Conservation (phyloP, 176 grass and related monocot genomes). For the Eremochloa ophiuroides region DNA sequence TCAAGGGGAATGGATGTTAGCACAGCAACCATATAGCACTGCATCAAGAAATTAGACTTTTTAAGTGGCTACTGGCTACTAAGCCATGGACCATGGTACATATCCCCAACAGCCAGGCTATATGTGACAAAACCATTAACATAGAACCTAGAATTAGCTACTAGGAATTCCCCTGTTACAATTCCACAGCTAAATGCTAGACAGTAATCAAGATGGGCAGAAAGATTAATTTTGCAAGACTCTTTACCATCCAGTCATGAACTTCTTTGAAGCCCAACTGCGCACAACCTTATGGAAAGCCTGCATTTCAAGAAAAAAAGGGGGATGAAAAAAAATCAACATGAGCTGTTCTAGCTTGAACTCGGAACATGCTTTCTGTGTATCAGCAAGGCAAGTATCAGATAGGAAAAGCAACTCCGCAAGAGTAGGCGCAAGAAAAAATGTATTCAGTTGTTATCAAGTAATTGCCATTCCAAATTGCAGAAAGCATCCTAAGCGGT, state of each 20-base stretch:
- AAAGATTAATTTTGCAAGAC: background rate
- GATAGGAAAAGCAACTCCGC: background rate
- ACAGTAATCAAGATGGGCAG: background rate
- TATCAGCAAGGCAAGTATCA: constrained; percentile 24
- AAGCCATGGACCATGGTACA: background rate
- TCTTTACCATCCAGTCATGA: constrained; percentile 89
- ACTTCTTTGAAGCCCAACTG: constrained; percentile 95
- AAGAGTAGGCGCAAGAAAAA: background rate
- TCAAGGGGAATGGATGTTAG: background rate
- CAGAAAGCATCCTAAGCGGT: background rate
- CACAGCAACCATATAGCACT: background rate
- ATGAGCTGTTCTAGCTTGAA: background rate
- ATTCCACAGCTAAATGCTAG: background rate
- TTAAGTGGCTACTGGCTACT: background rate
- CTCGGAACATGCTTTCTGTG: background rate
- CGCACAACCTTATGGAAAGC: constrained; percentile 88
- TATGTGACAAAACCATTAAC: background rate
- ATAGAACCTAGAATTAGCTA: background rate
- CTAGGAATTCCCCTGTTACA: background rate
- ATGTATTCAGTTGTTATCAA: background rate
- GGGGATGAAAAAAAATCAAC: background rate
- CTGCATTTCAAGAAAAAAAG: constrained; percentile 34
- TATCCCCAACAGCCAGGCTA: background rate
- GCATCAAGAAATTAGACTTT: background rate
- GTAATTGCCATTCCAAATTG: background rate